A percentile compares a stretch with the other conserved stretches of the same genome.
Conservation (phyloP, 2,329 filamentous ascomycete genomes). For the Colletotrichum tropicale region DNA sequence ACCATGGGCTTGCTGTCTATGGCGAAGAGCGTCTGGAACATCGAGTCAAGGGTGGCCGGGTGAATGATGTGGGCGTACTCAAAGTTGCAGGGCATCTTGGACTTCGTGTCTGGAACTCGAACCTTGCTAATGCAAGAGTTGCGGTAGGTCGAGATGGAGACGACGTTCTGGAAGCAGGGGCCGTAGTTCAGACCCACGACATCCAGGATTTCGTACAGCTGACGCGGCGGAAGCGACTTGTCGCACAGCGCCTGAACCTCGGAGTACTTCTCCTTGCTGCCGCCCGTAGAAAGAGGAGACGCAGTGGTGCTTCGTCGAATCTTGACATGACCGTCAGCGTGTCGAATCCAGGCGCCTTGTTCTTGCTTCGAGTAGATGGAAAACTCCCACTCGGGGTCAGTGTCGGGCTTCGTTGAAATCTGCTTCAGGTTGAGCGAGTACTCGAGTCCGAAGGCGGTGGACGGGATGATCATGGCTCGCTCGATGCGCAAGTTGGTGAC, state of each 20-base stretch:
- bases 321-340: constrained; percentile 24
- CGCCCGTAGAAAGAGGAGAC: not conserved
- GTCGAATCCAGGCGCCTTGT: constrained; percentile 24
- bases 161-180: constrained; percentile 53
- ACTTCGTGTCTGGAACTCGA: constrained; percentile 51
- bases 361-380: constrained; percentile 50
- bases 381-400: constrained; percentile 37
- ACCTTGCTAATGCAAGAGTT: constrained; percentile 41
- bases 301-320: not conserved
- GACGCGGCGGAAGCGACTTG: constrained; percentile 41
- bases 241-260: constrained; percentile 31
- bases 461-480: constrained; percentile 56
- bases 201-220: constrained; percentile 56
- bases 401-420: constrained; percentile 2
- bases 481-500: constrained; percentile 50
- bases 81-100: constrained; percentile 56
- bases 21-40: constrained; percentile 58
- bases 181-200: constrained; percentile 58
- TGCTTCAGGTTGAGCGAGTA: constrained; percentile 50
- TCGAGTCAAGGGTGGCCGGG: constrained; percentile 59
- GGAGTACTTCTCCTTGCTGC: constrained; percentile 24
- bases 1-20: constrained; percentile 53
- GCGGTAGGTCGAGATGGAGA: constrained; percentile 33
- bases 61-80: constrained; percentile 63
- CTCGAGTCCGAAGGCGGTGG: constrained; percentile 52